Conservation (phyloP, 2,329 filamentous ascomycete species). For the Rugonectria rugulosa region DNA sequence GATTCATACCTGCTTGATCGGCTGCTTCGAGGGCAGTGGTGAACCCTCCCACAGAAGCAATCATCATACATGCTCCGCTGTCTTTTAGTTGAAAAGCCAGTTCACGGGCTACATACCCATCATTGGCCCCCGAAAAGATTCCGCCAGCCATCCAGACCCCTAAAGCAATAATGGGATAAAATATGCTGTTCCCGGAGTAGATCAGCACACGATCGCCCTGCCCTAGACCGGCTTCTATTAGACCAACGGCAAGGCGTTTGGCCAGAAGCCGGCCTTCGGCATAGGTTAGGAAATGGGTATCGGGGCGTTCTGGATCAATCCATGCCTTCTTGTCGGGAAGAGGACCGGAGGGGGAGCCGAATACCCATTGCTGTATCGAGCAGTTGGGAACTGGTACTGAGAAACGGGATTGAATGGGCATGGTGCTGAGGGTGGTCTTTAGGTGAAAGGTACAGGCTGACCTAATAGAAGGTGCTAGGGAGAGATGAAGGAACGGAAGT, state of each 20-base stretch:
- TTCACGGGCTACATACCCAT: slow-evolving; percentile 71
- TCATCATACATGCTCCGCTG: slow-evolving; percentile 71
- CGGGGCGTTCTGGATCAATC: slow-evolving; percentile 71
- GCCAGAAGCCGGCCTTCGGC: slow-evolving; percentile 72
- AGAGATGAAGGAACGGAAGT: background rate
- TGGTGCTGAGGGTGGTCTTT: slow-evolving; percentile 33
- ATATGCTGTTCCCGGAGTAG: slow-evolving; percentile 77
- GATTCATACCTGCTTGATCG: slow-evolving; percentile 60
- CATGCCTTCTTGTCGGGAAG: slow-evolving; percentile 57
- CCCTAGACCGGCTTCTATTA: slow-evolving; percentile 69
- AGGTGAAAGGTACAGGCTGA: too few relatives aligned
- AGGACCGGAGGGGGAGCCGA: slow-evolving; percentile 54
- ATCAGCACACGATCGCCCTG: slow-evolving; percentile 75
- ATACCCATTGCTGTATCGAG: slow-evolving; percentile 64
- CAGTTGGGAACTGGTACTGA: slow-evolving; percentile 51
- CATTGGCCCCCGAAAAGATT: slow-evolving; percentile 80
- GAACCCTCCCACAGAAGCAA: slow-evolving; percentile 68
- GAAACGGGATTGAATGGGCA: slow-evolving; percentile 60
- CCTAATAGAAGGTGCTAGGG: background rate
- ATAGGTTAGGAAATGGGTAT: slow-evolving; percentile 71
- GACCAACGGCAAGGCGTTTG: slow-evolving; percentile 75
- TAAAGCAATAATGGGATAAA: slow-evolving; percentile 74
- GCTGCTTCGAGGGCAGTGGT: slow-evolving; percentile 73
- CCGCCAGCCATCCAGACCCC: slow-evolving; percentile 81
- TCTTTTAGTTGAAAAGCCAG: slow-evolving; percentile 79